phyloP scores from a whole-genome alignment of 768 basidiomycete species.

The Trametes coccinea region DNA sequence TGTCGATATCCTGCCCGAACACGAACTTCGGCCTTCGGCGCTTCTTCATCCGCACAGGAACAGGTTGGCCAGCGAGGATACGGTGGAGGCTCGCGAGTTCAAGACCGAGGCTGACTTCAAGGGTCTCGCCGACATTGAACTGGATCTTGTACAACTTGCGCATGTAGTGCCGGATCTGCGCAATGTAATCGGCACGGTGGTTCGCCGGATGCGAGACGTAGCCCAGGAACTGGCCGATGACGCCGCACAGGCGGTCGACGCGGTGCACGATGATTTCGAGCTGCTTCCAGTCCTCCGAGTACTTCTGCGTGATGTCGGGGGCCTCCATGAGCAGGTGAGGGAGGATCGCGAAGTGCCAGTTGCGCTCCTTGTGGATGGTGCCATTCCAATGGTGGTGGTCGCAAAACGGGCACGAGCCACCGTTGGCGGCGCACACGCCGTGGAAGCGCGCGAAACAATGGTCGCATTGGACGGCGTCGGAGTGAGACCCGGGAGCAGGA shows the following conservation, averaged over 20 bases:
- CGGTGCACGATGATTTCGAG: constrained; percentile 79
- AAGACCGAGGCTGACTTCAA: constrained; percentile 78
- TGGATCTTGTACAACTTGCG: constrained; percentile 88
- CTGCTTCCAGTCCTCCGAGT: constrained; percentile 79
- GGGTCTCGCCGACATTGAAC: constrained; percentile 82
- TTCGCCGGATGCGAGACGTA: constrained; percentile 69
- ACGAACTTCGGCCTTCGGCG: constrained; percentile 62
- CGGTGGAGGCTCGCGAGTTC: constrained; percentile 83
- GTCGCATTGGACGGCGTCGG: constrained; percentile 89
- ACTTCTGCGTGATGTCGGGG: constrained; percentile 77
- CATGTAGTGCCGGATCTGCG: constrained; percentile 88
- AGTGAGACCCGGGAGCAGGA: constrained; percentile 69
- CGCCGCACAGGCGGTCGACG: constrained; percentile 69
- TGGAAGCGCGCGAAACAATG: constrained; percentile 88
- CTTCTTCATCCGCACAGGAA: constrained; percentile 51
- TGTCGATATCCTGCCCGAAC: constrained; percentile 76
- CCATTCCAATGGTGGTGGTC: constrained; percentile 93
- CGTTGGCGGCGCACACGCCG: constrained; percentile 79
- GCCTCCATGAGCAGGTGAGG: constrained; percentile 69
- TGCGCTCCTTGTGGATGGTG: constrained; percentile 76
- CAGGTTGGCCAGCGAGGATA: constrained; percentile 69
- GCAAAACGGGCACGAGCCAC: constrained; percentile 91
- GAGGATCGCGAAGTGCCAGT: constrained; percentile 81
- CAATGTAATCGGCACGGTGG: constrained; percentile 74
- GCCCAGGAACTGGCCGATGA: constrained; percentile 79